These are phyloP conservation scores for Pittosporum tobira DNA, from an alignment of 129 eudicot species.

Conservation along the genomic window DNA sequence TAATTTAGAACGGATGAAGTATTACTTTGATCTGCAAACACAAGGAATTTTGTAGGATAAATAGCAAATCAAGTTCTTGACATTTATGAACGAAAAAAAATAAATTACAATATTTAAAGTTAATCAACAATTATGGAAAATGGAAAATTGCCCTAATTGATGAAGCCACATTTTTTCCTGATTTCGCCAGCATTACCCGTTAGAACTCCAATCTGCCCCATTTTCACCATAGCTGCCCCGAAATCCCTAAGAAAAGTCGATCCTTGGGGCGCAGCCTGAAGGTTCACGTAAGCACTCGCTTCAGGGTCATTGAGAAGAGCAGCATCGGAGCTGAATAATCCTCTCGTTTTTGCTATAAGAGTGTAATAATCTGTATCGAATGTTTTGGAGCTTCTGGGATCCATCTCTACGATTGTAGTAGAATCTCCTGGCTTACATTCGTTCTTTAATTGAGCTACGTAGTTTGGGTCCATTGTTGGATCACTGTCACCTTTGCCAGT, in stretches of 20 bases:
- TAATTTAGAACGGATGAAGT: too few species aligned
- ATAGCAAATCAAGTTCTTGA: too few species aligned
- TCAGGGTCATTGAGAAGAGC: constrained; percentile 36
- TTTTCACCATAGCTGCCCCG: constrained; percentile 52
- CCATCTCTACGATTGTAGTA: constrained; percentile 47
- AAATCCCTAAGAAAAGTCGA: constrained; percentile 48
- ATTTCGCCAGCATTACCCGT: constrained; percentile 56
- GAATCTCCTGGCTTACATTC: constrained; percentile 37
- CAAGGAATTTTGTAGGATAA: too few species aligned
- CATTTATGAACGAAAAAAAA: too few species aligned
- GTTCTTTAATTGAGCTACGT: constrained; percentile 31
- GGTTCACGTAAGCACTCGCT: constrained; percentile 29
- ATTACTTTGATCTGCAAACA: too few species aligned
- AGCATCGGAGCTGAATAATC: constrained; percentile 46
- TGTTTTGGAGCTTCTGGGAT: constrained; percentile 48
- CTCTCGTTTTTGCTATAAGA: constrained; percentile 34
- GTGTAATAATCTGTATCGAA: constrained; percentile 42
- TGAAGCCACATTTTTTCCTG: constrained; percentile 49
- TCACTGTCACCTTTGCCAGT: constrained; percentile 58
- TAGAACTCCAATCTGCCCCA: constrained; percentile 64
- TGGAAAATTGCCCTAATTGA: too few species aligned
- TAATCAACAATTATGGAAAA: too few species aligned
- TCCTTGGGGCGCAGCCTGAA: constrained; percentile 27
- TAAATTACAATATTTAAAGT: too few species aligned
- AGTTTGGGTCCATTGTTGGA: constrained; percentile 51